A percentile compares a stretch with the other conserved stretches of the same genome.
These are phyloP conservation scores for Globisporangium abappressorium DNA, from an alignment of 352 stramenopile genomes.

Conservation along the genomic window DNA sequence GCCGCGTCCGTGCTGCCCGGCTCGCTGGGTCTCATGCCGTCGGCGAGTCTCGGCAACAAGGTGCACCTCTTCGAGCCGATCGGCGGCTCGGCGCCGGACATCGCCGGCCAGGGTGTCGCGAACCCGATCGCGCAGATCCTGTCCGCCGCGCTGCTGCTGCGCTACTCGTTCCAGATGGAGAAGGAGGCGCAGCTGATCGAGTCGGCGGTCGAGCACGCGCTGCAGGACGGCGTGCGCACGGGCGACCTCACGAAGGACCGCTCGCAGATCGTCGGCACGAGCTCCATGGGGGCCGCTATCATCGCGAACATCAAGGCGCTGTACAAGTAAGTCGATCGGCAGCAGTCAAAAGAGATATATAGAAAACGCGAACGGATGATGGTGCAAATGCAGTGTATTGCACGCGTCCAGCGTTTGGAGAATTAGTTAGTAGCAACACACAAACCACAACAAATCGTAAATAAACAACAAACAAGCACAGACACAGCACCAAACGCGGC, in stretches of 20 bases:
- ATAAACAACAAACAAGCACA: background rate
- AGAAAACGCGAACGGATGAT: background rate
- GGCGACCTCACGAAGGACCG: slow-evolving; percentile 76
- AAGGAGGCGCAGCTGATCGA: slow-evolving; percentile 79
- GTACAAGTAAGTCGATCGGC: slow-evolving; percentile 11
- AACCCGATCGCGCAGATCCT: slow-evolving; percentile 98
- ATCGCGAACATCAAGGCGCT: slow-evolving; percentile 74
- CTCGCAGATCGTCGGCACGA: slow-evolving; percentile 54
- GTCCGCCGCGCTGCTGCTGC: slow-evolving; percentile 95
- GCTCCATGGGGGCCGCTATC: slow-evolving; percentile 77
- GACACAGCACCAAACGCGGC: background rate
- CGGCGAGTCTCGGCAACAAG: slow-evolving; percentile 91
- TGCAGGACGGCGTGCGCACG: slow-evolving; percentile 83
- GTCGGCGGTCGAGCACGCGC: slow-evolving; percentile 74
- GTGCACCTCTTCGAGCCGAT: slow-evolving; percentile 98
- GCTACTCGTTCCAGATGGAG: slow-evolving; percentile 91
- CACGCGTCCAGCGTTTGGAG: background rate
- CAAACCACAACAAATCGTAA: background rate
- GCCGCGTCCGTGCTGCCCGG: slow-evolving; percentile 97
- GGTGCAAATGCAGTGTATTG: background rate
- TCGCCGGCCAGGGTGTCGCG: slow-evolving; percentile 95
- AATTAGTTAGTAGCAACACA: background rate
- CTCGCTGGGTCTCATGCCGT: slow-evolving; percentile 98
- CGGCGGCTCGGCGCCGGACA: slow-evolving; percentile 97
- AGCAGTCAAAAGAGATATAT: background rate